Evolutionary conservation across 345 rosid genomes (phyloP), one percentile per base, ranked within the genome.

Genomic region (Triadica sebifera): DNA sequence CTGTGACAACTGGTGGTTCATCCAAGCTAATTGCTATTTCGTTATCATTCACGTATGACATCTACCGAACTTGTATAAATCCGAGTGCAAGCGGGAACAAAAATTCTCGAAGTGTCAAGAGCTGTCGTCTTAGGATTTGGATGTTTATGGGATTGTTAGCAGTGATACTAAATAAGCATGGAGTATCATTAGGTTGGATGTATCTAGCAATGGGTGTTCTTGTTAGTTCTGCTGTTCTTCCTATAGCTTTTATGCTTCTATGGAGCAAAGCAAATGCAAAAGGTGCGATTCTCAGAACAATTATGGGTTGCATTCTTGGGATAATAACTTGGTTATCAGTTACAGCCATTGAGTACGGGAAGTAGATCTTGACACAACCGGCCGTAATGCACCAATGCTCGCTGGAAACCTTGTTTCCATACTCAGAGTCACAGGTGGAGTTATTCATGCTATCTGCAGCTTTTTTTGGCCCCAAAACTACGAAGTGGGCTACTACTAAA

Each of bases 161-260:
- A n/a, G 93, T 90, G 19, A 83, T 88, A 38, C 82, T 94, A 68
- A 94, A 94, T 86, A 88, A 86, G 80, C 96, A 84, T 0, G 98
- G 97, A 25, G 96, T 94, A n/a, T 90, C 98, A 4, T 81, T 91
- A 0, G 97, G 93, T 37, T 94, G 98, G 98, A 91, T 94, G 98
- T 94, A 94, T 74, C 92, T 94, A 2, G 97, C 97, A 3, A 91
- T 74, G 91, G 98, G 98, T 85, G 96, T 94, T 20, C 77, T 91
- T 13, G 86, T 94, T 4, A 97, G 98, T 62, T 91, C 98, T 46
- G 98, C 97, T 11, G 97, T 90, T 57, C 84, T 94, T 8, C 97
- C 98, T 25, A 90, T 94, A 17, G 94, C 96, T 12, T 88, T 94
- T 67, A 86, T 94, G 98, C 96, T 94, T 66, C 85, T 94, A 19